phyloP scores from a whole-genome alignment of 2,329 filamentous ascomycete species.

The Chrysoporthe austroafricana region DNA sequence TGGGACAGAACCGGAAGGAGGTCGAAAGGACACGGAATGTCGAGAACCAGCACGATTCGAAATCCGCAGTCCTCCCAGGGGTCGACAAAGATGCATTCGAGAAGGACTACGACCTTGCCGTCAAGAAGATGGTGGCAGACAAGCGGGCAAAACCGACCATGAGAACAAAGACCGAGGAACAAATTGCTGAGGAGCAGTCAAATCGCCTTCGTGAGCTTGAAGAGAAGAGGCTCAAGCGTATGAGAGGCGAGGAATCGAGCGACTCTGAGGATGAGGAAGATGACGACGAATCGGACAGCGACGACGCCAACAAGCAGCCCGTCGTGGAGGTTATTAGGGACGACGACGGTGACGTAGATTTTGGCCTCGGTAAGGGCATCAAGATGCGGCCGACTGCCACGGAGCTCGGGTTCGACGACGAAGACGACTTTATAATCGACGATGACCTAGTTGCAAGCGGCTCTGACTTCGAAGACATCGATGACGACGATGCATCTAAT shows the following conservation, averaged over 20 bases:
- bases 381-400: slow-evolving; percentile 59
- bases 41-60: slow-evolving; percentile 30
- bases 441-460: slow-evolving; percentile 85
- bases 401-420: slow-evolving; percentile 80
- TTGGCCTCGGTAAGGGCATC: slow-evolving; percentile 64
- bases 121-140: slow-evolving; percentile 83
- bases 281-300: slow-evolving; percentile 41
- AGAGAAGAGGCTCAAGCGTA: slow-evolving; percentile 78
- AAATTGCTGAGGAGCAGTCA: slow-evolving; percentile 78
- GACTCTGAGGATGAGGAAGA: slow-evolving; percentile 60
- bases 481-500: slow-evolving; percentile 56
- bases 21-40: slow-evolving; percentile 34
- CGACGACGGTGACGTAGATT: slow-evolving; percentile 56
- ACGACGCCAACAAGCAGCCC: slow-evolving; percentile 38
- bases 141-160: slow-evolving; percentile 83
- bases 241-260: slow-evolving; percentile 79
- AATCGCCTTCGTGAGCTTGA: slow-evolving; percentile 79
- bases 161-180: slow-evolving; percentile 89
- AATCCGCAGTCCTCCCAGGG: slow-evolving; percentile 38
- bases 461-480: slow-evolving; percentile 64
- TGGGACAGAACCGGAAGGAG: slow-evolving; percentile 46
- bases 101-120: slow-evolving; percentile 83
- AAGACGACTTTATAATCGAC: slow-evolving; percentile 92
- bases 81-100: slow-evolving; percentile 73
- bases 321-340: slow-evolving; percentile 33